Evolutionary conservation across 2,329 filamentous ascomycete genomes (phyloP), one percentile per base, ranked within the genome.

Genomic region (Fusarium sp.): DNA sequence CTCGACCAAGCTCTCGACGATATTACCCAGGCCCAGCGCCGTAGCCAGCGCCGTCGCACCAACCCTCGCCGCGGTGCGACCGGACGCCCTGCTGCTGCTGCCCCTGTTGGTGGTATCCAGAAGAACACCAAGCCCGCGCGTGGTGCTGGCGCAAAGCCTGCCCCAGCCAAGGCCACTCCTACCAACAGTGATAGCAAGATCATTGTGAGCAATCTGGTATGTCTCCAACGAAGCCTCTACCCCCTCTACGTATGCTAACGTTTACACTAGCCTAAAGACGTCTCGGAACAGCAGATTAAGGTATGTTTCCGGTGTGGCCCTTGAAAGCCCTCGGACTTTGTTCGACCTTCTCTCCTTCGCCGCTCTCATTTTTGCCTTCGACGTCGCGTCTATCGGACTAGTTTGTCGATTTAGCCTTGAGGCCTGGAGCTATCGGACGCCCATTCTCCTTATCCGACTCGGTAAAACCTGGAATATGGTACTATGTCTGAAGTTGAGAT

Each of bases 211-310:
- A 96, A 96, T 85, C 88, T 99, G 87, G 94, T 97, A 91, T 82
- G 94, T 73, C 46, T 4, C 31, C 13, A 37, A 7, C 31, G 21
- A 37, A 13, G n/a, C 33, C 20, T 43, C 65, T 1, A 3, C 3
- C 11, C 20, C n/a, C 3, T 21, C 35, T 13, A n/a, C 15, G 7
- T 15, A n/a, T 43, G 47, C 86, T 91, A 83, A 91, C 80, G 27
- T 25, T 15, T 9, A 11, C 18, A 56, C 33, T 73, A 98, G 93
- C 96, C 96, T 80, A 90, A 91, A 85, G 96, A 99, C 89, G 94
- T 99, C 82, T 93, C 90, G 83, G 95, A 98, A 88, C 85, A 84
- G 84, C 93, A 96, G 90, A 96, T 99, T 85, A 98, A 99, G 96
- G 96, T 99, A 99, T 96, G 96, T 99, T 94, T 91, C 94, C 90